These are phyloP conservation scores for Lolium multiflorum DNA, from an alignment of 176 grass and related monocot genomes.

Conservation along the genomic window DNA sequence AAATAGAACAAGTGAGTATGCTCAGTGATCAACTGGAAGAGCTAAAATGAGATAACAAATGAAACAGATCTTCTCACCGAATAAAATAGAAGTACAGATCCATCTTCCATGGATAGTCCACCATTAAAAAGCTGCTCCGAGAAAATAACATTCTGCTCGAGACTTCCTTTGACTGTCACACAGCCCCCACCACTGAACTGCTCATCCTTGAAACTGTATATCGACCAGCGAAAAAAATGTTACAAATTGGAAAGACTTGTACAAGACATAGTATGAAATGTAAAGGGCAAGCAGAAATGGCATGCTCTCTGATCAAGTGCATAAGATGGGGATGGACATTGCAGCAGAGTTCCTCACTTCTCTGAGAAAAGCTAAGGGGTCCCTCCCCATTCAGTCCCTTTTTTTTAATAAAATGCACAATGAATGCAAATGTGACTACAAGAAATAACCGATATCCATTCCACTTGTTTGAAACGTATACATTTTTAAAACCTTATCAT, in stretches of 20 bases:
- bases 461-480: background rate
- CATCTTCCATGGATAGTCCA: constrained; percentile 61
- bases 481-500: constrained; percentile 13
- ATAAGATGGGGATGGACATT: background rate
- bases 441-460: constrained; percentile 8
- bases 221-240: constrained; percentile 12
- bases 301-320: background rate
- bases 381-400: background rate
- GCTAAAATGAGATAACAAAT: constrained; percentile 27
- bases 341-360: background rate
- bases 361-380: background rate
- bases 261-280: constrained; percentile 36
- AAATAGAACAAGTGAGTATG: background rate
- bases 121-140: constrained; percentile 68
- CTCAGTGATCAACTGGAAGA: background rate
- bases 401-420: background rate
- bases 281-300: constrained; percentile 6
- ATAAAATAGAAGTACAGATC: constrained; percentile 67
- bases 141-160: constrained; percentile 55
- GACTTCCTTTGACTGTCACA: constrained; percentile 74
- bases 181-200: constrained; percentile 71
- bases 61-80: constrained; percentile 62
- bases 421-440: background rate
- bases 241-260: constrained; percentile 21
- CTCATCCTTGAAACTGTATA: constrained; percentile 68